Percentiles rank a stretch among this genome's conserved stretches.
These are phyloP conservation scores for Globisporangium nunn DNA, from an alignment of 352 stramenopile species.

Conservation along the genomic window DNA sequence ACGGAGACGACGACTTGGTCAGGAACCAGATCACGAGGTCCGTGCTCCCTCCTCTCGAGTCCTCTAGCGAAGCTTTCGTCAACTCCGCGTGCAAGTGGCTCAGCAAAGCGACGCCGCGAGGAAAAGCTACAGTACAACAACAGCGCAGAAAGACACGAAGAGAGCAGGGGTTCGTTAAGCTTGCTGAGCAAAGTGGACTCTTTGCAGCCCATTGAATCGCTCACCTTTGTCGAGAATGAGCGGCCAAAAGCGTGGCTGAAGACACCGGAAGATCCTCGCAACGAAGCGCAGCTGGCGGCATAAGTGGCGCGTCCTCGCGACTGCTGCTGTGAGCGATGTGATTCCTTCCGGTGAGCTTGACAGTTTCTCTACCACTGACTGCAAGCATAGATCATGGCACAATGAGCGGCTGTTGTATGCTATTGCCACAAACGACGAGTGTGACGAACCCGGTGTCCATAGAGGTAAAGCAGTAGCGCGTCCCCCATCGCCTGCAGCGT, in stretches of 20 bases:
- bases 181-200: not conserved
- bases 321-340: slow-evolving; percentile 21
- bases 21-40: slow-evolving; percentile 48
- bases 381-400: not conserved
- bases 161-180: not conserved
- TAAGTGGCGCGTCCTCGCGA: slow-evolving; percentile 28
- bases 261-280: slow-evolving; percentile 22
- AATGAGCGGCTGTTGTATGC: not conserved
- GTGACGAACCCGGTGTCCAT: slow-evolving; percentile 33
- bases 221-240: slow-evolving; percentile 25
- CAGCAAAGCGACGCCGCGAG: slow-evolving; percentile 40
- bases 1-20: slow-evolving; percentile 37
- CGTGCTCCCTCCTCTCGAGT: slow-evolving; percentile 22
- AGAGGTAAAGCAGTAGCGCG: slow-evolving; percentile 42
- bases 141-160: not conserved
- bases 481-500: slow-evolving; percentile 54
- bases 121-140: slow-evolving; percentile 25
- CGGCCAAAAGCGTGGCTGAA: slow-evolving; percentile 29
- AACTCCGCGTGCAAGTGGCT: slow-evolving; percentile 38
- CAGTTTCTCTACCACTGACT: not conserved
- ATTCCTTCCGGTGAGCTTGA: not conserved
- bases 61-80: slow-evolving; percentile 23
- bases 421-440: not conserved
- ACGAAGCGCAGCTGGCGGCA: slow-evolving; percentile 24
- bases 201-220: not conserved